Base-by-base conservation (phyloP, 371 early-diverging fungal species). In the Apophysomyces trapeziformis region DNA sequence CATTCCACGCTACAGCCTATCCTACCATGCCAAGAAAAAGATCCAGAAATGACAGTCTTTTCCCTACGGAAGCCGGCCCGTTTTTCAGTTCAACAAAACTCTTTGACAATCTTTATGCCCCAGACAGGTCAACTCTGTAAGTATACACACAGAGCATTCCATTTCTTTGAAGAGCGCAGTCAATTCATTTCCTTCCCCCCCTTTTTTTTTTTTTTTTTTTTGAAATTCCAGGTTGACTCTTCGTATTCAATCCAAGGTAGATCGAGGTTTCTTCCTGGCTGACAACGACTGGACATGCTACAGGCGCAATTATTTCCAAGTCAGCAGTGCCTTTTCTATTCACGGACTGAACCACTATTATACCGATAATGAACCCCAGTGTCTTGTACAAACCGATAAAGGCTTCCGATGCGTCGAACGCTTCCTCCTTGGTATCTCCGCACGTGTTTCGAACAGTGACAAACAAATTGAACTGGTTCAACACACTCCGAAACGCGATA, bases 401-500 rank as follows among this genome's bases (percentile, higher is more conserved):
- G 63, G 70, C 11, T 64, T 72, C 63, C 70, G 61, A 37, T 72
- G 62, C 56, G 68, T 67, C 8, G 61, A 62, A 39, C 73, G 77
- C n/a, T 95, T 93, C 65, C 68, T 79, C 12, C 61, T 93, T 14
- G 88, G 89, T 13, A 86, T 93, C 47, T 71, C 81, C 0, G 88
- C 93, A 6, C 69, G 76, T 32, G 80, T 83, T 26, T 75, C 85
- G 7, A 80, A 76, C 66, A 80, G 74, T 38, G 88, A 87, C 64
- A 83, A 84, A 57, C 73, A 74, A 26, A 86, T 95, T n/a, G 92
- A 92, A 14, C 77, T 95, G 5, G 82, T 93, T 38, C 93, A 94
- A 73, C 93, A 93, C 66, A 94, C 95, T 6, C 87, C 93, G 13
- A 95, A 95, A 72, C 88, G 95, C 37, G 94, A 94, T 76, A 92